Evolutionary conservation across 768 basidiomycete species (phyloP).

Genomic region (Suillus cothurnatus): DNA sequence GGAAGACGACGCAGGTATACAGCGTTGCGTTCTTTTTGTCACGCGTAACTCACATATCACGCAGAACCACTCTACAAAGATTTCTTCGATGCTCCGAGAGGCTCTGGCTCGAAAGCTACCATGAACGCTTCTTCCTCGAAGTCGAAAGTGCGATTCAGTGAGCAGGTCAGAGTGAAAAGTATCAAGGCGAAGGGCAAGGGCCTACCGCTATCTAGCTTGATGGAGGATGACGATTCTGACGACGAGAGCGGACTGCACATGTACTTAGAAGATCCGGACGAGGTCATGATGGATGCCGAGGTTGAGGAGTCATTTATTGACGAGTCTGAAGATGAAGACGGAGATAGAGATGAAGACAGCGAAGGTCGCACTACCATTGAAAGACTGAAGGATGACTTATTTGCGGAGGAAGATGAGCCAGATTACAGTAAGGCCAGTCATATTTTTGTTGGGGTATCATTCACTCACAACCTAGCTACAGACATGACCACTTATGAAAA

Average conservation of each 20-base stretch:
- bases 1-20: conserved; percentile 45
- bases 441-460: not conserved
- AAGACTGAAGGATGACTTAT: conserved; percentile 75
- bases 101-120: conserved; percentile 19
- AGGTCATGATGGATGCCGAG: conserved; percentile 33
- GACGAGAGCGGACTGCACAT: conserved; percentile 43
- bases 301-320: conserved; percentile 25
- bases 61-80: conserved; percentile 71
- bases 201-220: conserved; percentile 46
- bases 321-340: conserved; percentile 28
- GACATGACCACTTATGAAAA: conserved; percentile 80
- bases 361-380: conserved; percentile 55
- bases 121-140: conserved; percentile 10
- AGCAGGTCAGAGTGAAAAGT: conserved; percentile 78
- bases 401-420: conserved; percentile 61
- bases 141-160: conserved; percentile 73
- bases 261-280: conserved; percentile 38
- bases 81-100: conserved; percentile 74
- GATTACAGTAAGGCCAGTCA: conserved; percentile 2
- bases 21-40: conserved; percentile 3
- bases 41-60: conserved; percentile 9
- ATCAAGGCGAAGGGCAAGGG: conserved; percentile 76
- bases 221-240: conserved; percentile 36
- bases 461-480: conserved; percentile 23
- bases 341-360: conserved; percentile 24